Evolutionary conservation across 495 filamentous ascomycete genomes (phyloP).

Genomic region (Penicillium macrosclerotiorum): DNA sequence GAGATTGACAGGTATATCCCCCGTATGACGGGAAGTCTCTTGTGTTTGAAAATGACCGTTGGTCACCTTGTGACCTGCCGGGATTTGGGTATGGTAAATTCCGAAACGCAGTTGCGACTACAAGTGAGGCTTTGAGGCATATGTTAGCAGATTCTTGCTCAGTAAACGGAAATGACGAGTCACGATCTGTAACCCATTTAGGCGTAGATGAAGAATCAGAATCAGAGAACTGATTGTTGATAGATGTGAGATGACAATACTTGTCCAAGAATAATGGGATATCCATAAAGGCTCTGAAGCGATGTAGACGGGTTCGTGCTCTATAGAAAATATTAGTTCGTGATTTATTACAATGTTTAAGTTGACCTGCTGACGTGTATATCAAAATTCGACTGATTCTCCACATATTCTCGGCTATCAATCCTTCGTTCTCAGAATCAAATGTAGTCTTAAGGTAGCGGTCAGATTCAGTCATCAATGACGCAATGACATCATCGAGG

Average conservation of each 20-base stretch:
- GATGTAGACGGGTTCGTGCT: slow-evolving; percentile 49
- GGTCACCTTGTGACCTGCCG: background rate
- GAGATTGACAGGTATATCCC: slow-evolving; percentile 17
- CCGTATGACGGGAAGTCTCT: background rate
- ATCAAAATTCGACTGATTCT: slow-evolving; percentile 17
- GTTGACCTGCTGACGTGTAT: slow-evolving; percentile 12
- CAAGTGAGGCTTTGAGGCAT: slow-evolving; percentile 43
- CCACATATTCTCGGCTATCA: slow-evolving; percentile 21
- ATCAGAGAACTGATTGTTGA: slow-evolving; percentile 20
- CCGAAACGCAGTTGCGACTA: slow-evolving; percentile 40
- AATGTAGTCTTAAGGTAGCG: slow-evolving; percentile 12
- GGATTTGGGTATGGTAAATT: slow-evolving; percentile 39
- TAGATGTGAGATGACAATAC: slow-evolving; percentile 48
- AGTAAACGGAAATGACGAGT: slow-evolving; percentile 39
- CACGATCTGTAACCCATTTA: slow-evolving; percentile 11
- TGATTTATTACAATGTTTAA: background rate
- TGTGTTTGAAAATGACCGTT: background rate
- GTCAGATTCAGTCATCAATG: slow-evolving; percentile 16
- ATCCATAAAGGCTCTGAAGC: slow-evolving; percentile 51
- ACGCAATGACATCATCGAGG: slow-evolving; percentile 8
- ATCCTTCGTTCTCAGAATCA: slow-evolving; percentile 7
- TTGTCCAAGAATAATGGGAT: slow-evolving; percentile 48
- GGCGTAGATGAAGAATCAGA: slow-evolving; percentile 5
- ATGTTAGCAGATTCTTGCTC: slow-evolving; percentile 46
- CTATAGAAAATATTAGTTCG: slow-evolving; percentile 20